These are phyloP conservation scores for Planoprotostelium fungivorum DNA, from an alignment of 78 protist genomes.

Conservation along the genomic window DNA sequence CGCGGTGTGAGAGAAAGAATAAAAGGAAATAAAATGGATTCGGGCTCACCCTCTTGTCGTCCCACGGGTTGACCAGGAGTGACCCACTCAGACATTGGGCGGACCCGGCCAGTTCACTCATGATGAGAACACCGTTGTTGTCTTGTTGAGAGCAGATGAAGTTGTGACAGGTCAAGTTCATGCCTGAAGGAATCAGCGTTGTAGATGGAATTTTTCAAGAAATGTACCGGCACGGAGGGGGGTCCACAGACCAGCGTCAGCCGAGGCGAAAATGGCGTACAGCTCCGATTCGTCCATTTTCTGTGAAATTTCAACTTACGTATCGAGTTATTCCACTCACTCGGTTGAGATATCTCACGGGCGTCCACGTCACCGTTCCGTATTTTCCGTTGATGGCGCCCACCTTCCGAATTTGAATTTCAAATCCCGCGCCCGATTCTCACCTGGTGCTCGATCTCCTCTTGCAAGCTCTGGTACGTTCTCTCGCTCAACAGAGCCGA, in stretches of 20 bases:
- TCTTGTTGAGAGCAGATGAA: conserved; percentile 61
- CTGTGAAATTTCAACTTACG: conserved; percentile 50
- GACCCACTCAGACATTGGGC: conserved; percentile 56
- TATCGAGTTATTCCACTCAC: conserved; percentile 29
- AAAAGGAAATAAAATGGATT: too few relatives aligned
- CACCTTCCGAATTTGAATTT: conserved; percentile 30
- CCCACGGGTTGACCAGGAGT: conserved; percentile 70
- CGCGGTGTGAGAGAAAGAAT: conserved; percentile 5
- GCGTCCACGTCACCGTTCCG: conserved; percentile 70
- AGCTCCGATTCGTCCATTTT: conserved; percentile 57
- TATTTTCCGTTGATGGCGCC: conserved; percentile 69
- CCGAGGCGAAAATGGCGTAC: conserved; percentile 60
- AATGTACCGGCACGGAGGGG: conserved; percentile 88
- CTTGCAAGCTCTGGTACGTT: conserved; percentile 64
- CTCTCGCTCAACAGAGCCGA: conserved; percentile 31
- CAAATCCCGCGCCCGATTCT: background rate
- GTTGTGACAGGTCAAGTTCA: conserved; percentile 58
- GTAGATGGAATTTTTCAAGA: conserved; percentile 37
- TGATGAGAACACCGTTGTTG: conserved; percentile 47
- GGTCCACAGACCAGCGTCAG: conserved; percentile 72
- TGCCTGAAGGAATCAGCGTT: conserved; percentile 7
- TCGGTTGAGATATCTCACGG: conserved; percentile 76
- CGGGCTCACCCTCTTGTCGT: conserved; percentile 2
- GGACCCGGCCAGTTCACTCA: conserved; percentile 69
- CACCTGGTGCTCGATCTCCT: conserved; percentile 28